phyloP scores from a whole-genome alignment of 257 asterid species.

The Solanum arcanum region DNA sequence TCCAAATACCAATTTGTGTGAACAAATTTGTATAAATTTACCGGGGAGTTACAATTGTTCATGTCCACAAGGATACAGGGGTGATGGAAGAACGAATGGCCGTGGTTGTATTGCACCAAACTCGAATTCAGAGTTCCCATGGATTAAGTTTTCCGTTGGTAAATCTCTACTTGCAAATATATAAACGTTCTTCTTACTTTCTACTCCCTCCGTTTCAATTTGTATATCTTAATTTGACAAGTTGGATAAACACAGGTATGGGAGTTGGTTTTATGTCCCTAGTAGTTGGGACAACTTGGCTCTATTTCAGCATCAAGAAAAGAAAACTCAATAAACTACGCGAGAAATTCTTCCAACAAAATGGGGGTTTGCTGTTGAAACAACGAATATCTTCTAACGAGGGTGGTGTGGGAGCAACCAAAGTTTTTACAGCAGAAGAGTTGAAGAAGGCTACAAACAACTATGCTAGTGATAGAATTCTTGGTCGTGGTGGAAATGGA shows the following conservation, averaged over 20 bases:
- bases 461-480: conserved; percentile 35
- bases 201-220: neutral
- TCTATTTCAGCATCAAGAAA: conserved; percentile 8
- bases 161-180: neutral
- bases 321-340: conserved; percentile 9
- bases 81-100: conserved; percentile 43
- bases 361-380: conserved; percentile 41
- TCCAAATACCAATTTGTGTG: conserved; percentile 15
- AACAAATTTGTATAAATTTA: conserved; percentile 16
- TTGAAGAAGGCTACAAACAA: conserved; percentile 29
- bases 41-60: conserved; percentile 43
- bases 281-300: conserved; percentile 10
- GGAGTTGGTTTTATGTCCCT: conserved; percentile 13
- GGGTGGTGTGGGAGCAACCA: conserved; percentile 10
- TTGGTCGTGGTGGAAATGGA: conserved; percentile 53
- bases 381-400: conserved; percentile 19
- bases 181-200: neutral
- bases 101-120: conserved; percentile 29
- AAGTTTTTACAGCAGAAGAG: conserved; percentile 25
- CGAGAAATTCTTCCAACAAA: conserved; percentile 38
- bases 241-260: conserved; percentile 1
- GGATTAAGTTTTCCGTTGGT: conserved; percentile 27
- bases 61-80: conserved; percentile 46
- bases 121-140: conserved; percentile 32
- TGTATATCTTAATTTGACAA: neutral